Evolutionary conservation across 108 stramenopile genomes (phyloP), one percentile per base, ranked within the genome.

Genomic region (Tribonema minus): DNA sequence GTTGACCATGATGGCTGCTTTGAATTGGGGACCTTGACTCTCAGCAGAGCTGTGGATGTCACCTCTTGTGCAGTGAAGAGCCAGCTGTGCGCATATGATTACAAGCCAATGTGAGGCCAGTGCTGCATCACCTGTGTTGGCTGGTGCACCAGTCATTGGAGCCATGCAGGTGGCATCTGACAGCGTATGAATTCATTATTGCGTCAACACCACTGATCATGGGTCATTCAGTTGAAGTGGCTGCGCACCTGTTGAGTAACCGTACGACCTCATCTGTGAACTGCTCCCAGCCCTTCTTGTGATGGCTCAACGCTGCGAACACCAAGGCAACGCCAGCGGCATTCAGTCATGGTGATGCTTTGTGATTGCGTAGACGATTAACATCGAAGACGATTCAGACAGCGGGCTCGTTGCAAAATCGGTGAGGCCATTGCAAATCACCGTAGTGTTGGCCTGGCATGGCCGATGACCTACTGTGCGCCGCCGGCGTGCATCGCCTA

Each of bases 261-360:
- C 88, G 81, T 54, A 99, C 87, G 30, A 95, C 88, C 32, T 86
- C 90, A 70, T 96, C 94, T 4, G 98, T 96, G 72, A 98, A 95
- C 23, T 87, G 81, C 73, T 98, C 95, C 98, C 98, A 99, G n/a
- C 98, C 97, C 69, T 85, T 83, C 25, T 89, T 90, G 58, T 88
- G 46, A 20, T 54, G 46, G 20, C 46, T 54, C 46, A 54, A 15
- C 20, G 46, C 46, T 54, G 46, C 20, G n/a, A n/a, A n/a, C n/a
- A n/a, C n/a, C n/a, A n/a, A n/a, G n/a, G 46, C 46, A 54, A 20
- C 46, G 20, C 46, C 46, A 54, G 20, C 46, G 20, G 46, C 46
- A 54, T 20, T n/a, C n/a, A n/a, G n/a, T n/a, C n/a, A n/a, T n/a
- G n/a, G n/a, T n/a, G n/a, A n/a, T n/a, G n/a, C n/a, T n/a, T n/a